Base-by-base conservation (phyloP, 148 eudicot genomes). In the Fagopyrum esculentum region DNA sequence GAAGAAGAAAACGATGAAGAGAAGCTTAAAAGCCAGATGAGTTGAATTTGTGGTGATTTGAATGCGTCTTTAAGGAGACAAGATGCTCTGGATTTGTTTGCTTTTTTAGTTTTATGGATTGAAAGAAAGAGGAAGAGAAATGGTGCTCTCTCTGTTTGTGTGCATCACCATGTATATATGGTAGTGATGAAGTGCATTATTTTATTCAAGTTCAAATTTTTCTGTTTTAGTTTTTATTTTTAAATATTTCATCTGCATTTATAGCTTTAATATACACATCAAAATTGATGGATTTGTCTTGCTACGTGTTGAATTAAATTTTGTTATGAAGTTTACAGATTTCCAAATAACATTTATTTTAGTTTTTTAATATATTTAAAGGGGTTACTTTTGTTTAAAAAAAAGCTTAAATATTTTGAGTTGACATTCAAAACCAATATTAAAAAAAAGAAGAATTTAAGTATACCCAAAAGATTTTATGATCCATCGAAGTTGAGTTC, bases 91-190 rank as follows among this genome's bases (percentile, higher is more conserved):
- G 68, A 61, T 61, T 61, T 61, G 43, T 17, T n/a, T 19, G 7
- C 2, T 22, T 8, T 57, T 30, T 57, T 57, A 19, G 19, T 57
- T 57, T 57, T 57, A 19, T 57, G 30, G 64, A 57, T 57, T 19
- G 64, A 30, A 22, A 57, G 64, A 30, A 8, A 57, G 64, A 57
- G 64, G 64, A 8, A 57, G 64, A 57, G 64, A 19, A 57, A 57
- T 61, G 44, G 68, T 61, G 68, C 40, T 60, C 15, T 61, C 68
- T 61, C 68, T 26, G 30, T 26, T 61, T 61, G 68, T 61, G 68
- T 61, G 64, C 2, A 57, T 19, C 64, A 57, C 22, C 64, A 35
- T 35, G 9, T 61, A 61, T 61, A 61, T 61, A 61, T 61, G 43
- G 13, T 16, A 61, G 30, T 12, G 17, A 54, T 22, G 15, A 54